These are phyloP conservation scores for Emergomyces pasteurianus DNA, from an alignment of 2,329 filamentous ascomycete genomes.

Conservation along the genomic window DNA sequence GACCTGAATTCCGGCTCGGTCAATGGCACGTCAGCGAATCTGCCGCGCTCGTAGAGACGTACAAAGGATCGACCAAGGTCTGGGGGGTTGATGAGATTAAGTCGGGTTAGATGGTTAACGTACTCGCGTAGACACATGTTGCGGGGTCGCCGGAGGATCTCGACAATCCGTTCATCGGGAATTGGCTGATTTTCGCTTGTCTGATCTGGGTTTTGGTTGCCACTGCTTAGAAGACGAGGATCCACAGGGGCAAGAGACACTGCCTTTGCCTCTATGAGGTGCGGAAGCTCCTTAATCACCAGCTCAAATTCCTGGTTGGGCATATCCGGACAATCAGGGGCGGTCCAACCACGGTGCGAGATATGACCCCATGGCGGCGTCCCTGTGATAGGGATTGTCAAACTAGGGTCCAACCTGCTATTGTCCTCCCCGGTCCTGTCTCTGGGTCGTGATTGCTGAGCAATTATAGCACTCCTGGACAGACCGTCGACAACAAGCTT, in stretches of 20 bases:
- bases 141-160: constrained; percentile 56
- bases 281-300: constrained; percentile 72
- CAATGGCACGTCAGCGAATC: constrained; percentile 63
- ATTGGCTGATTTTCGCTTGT: constrained; percentile 23
- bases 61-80: constrained; percentile 52
- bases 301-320: constrained; percentile 72
- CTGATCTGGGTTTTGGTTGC: constrained; percentile 4
- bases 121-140: constrained; percentile 72
- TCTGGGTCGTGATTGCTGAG: constrained; percentile 63
- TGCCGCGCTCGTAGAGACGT: constrained; percentile 65
- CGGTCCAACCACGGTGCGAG: constrained; percentile 78
- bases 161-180: constrained; percentile 56
- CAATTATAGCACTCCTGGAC: constrained; percentile 64
- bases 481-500: constrained; percentile 63
- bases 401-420: constrained; percentile 6
- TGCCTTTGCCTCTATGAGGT: constrained; percentile 84
- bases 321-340: constrained; percentile 61
- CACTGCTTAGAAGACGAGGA: constrained; percentile 22
- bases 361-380: constrained; percentile 67
- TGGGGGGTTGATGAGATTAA: constrained; percentile 50
- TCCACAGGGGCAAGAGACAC: constrained; percentile 65
- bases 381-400: constrained; percentile 23
- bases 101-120: constrained; percentile 53
- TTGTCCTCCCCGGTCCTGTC: constrained; percentile 37
- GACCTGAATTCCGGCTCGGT: constrained; percentile 59